Evolutionary conservation across 2,329 filamentous ascomycete genomes (phyloP).

Genomic region (Cercospora nicotianae): DNA sequence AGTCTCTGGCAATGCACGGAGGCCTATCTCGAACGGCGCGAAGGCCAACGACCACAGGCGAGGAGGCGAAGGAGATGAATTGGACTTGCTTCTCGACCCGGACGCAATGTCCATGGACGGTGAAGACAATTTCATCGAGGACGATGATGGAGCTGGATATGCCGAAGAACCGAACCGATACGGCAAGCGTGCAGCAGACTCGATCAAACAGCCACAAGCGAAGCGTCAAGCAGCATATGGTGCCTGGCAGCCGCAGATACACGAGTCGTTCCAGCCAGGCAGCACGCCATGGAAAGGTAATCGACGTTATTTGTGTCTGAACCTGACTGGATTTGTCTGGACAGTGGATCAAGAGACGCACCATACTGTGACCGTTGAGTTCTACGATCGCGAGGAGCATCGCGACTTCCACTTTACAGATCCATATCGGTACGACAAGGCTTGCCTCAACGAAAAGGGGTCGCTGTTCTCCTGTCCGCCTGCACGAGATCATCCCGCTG

Average conservation of each 20-base stretch:
- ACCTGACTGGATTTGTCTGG: slow-evolving; percentile 93
- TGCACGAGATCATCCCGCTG: slow-evolving; percentile 64
- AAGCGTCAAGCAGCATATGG: slow-evolving; percentile 56
- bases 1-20: slow-evolving; percentile 63
- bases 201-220: slow-evolving; percentile 43
- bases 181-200: slow-evolving; percentile 57
- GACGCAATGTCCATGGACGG: slow-evolving; percentile 59
- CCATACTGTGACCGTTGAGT: slow-evolving; percentile 92
- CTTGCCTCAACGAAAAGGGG: slow-evolving; percentile 81
- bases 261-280: slow-evolving; percentile 87
- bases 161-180: slow-evolving; percentile 62
- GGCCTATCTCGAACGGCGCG: slow-evolving; percentile 57
- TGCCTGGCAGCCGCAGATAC: slow-evolving; percentile 64
- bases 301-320: slow-evolving; percentile 87
- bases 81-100: slow-evolving; percentile 77
- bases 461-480: slow-evolving; percentile 81
- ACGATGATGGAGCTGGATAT: slow-evolving; percentile 94
- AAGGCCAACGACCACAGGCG: slow-evolving; percentile 50
- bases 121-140: slow-evolving; percentile 79
- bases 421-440: slow-evolving; percentile 93
- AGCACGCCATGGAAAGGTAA: slow-evolving; percentile 96
- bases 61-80: slow-evolving; percentile 63
- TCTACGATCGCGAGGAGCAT: slow-evolving; percentile 90
- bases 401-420: slow-evolving; percentile 98
- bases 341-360: slow-evolving; percentile 90